phyloP scores from a whole-genome alignment of 345 rosid genomes.

The Salix suchowensis region DNA sequence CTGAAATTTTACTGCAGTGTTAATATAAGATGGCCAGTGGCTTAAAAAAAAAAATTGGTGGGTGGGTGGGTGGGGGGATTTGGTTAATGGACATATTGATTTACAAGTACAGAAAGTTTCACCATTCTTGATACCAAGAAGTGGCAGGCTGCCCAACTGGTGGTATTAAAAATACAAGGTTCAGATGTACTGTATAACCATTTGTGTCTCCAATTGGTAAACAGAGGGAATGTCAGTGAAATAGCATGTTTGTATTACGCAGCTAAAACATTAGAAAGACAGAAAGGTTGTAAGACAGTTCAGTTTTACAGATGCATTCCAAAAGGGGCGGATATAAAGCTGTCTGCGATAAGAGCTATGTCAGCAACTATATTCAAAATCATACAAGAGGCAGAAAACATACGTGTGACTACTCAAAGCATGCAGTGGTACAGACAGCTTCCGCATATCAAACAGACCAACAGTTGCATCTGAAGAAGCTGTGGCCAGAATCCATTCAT shows the following conservation, averaged over 20 bases:
- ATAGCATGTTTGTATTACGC: background rate
- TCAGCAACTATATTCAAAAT: background rate
- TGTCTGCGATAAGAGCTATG: background rate
- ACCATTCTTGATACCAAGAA: background rate
- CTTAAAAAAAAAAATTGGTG: no score
- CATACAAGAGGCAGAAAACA: conserved; percentile 14
- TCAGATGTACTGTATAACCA: background rate
- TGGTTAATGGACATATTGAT: background rate
- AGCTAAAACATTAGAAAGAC: background rate
- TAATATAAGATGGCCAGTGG: background rate
- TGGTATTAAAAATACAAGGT: background rate
- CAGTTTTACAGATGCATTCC: background rate
- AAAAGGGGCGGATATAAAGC: background rate
- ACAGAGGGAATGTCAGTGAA: background rate
- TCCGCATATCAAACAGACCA: conserved; percentile 75
- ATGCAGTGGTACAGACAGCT: conserved; percentile 61
- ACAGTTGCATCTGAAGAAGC: conserved; percentile 86
- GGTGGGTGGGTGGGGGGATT: no score
- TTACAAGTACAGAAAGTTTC: background rate
- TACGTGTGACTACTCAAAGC: conserved; percentile 72
- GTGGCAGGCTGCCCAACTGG: background rate
- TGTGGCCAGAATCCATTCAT: conserved; percentile 88
- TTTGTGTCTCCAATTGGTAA: background rate
- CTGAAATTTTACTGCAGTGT: background rate
- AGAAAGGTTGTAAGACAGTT: background rate